These are phyloP conservation scores for Ambispora gerdemannii DNA, from an alignment of 192 early-diverging fungal species.

Conservation along the genomic window DNA sequence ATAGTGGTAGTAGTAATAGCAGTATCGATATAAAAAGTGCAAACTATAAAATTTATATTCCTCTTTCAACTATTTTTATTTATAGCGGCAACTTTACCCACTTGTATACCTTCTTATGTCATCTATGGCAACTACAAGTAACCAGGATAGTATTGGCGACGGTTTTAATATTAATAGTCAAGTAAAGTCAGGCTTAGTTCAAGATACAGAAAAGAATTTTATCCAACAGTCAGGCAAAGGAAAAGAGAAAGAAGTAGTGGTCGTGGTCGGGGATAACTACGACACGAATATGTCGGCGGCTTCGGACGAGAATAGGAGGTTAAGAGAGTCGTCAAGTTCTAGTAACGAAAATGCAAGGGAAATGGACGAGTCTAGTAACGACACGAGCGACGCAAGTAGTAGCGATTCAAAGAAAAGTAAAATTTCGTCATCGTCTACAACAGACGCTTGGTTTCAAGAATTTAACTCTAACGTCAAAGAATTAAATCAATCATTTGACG, in stretches of 20 bases:
- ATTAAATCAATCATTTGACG: conserved; percentile 1
- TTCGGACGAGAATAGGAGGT: background rate
- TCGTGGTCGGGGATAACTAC: too few relatives aligned
- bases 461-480: conserved; percentile 14
- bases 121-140: background rate
- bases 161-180: background rate
- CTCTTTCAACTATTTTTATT: background rate
- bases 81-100: background rate
- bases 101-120: background rate
- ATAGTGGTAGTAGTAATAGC: too few relatives aligned
- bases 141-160: too few relatives aligned
- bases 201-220: conserved; percentile 24
- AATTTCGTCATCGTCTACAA: background rate
- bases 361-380: conserved; percentile 4
- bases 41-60: background rate
- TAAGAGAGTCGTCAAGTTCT: background rate
- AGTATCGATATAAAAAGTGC: too few relatives aligned
- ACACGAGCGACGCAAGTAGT: background rate
- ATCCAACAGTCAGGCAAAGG: conserved; percentile 29
- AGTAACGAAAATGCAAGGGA: background rate
- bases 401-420: background rate
- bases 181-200: background rate
- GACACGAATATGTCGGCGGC: background rate
- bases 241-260: background rate
- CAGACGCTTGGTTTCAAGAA: conserved; percentile 5